Evolutionary conservation across 768 basidiomycete species (phyloP).

Genomic region (Crassisporium funariophilum): DNA sequence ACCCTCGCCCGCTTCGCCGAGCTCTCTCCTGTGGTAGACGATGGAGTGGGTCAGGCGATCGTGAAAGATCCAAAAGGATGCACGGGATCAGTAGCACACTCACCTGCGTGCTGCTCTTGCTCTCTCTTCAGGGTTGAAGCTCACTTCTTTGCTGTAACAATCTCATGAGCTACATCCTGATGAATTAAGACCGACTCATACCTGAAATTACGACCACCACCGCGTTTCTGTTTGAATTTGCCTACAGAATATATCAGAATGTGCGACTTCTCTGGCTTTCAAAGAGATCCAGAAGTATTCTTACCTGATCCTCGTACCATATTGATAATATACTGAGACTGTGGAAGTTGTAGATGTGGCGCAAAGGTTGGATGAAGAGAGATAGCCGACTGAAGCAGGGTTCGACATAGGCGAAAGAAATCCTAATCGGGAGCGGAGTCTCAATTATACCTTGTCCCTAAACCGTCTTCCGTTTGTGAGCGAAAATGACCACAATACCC

Average conservation of each 20-base stretch:
- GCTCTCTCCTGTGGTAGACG: slow-evolving; percentile 9
- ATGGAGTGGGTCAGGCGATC: slow-evolving; percentile 6
- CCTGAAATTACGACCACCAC: slow-evolving; percentile 88
- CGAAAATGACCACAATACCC: slow-evolving; percentile 75
- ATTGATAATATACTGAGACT: slow-evolving; percentile 12
- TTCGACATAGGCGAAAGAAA: slow-evolving; percentile 10
- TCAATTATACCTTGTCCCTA: slow-evolving; percentile 17
- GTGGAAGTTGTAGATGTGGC: slow-evolving; percentile 1
- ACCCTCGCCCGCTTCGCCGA: slow-evolving; percentile 39
- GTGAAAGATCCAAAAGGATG: slow-evolving; percentile 1
- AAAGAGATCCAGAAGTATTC: slow-evolving; percentile 1
- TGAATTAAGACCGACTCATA: slow-evolving; percentile 25
- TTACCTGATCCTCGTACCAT: slow-evolving; percentile 58
- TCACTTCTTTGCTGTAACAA: slow-evolving; percentile 57
- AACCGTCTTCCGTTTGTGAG: slow-evolving; percentile 17
- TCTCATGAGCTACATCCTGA: slow-evolving; percentile 10
- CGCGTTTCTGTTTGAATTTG: slow-evolving; percentile 85
- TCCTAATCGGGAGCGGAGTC: slow-evolving; percentile 26
- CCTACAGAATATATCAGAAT: slow-evolving; percentile 42
- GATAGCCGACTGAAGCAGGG: slow-evolving; percentile 13
- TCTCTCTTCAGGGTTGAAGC: slow-evolving; percentile 44
- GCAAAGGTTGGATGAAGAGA: slow-evolving; percentile 6
- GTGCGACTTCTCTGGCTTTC: background rate
- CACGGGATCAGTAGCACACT: slow-evolving; percentile 21
- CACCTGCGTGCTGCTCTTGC: slow-evolving; percentile 49